Evolutionary conservation across 2,329 filamentous ascomycete species (phyloP).

Genomic region (Arthrobotrys sphaeroides): DNA sequence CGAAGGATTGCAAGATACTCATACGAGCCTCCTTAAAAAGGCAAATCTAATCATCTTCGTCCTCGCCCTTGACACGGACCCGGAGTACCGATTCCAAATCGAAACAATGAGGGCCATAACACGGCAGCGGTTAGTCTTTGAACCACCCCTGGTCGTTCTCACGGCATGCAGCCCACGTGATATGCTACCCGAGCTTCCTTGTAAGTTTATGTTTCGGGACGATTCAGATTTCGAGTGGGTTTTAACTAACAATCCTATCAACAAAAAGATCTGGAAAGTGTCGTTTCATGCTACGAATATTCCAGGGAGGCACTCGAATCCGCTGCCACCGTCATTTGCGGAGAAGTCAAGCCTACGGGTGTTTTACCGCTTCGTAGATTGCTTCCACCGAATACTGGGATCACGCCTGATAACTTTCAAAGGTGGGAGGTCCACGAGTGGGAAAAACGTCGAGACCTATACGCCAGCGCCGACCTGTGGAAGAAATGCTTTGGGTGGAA

Average conservation of each 20-base stretch:
- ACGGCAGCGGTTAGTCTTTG: conserved; percentile 54
- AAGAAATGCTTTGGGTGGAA: conserved; percentile 58
- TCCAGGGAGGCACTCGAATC: conserved; percentile 64
- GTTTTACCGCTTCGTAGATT: conserved; percentile 52
- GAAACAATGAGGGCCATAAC: conserved; percentile 59
- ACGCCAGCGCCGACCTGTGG: conserved; percentile 58
- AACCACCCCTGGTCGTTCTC: conserved; percentile 58
- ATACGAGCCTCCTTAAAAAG: conserved; percentile 71
- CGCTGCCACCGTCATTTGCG: conserved; percentile 67
- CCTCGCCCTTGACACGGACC: conserved; percentile 65
- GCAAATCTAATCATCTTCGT: conserved; percentile 72
- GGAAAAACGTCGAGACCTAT: conserved; percentile 58
- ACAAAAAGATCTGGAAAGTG: conserved; percentile 55
- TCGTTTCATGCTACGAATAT: conserved; percentile 63
- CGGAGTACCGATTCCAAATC: conserved; percentile 58
- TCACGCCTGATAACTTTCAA: conserved; percentile 26
- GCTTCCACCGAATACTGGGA: conserved; percentile 52
- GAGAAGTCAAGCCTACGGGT: conserved; percentile 59
- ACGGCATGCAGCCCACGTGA: conserved; percentile 65
- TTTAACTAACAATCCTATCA: conserved; percentile 59
- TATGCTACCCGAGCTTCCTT: conserved; percentile 63
- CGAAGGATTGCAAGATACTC: conserved; percentile 71
- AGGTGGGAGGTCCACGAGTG: conserved; percentile 58
- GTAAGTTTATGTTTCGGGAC: conserved; percentile 55
- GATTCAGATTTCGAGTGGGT: conserved; percentile 62